Conservation (phyloP, 257 asterid species). For the Ilex aquifolium region DNA sequence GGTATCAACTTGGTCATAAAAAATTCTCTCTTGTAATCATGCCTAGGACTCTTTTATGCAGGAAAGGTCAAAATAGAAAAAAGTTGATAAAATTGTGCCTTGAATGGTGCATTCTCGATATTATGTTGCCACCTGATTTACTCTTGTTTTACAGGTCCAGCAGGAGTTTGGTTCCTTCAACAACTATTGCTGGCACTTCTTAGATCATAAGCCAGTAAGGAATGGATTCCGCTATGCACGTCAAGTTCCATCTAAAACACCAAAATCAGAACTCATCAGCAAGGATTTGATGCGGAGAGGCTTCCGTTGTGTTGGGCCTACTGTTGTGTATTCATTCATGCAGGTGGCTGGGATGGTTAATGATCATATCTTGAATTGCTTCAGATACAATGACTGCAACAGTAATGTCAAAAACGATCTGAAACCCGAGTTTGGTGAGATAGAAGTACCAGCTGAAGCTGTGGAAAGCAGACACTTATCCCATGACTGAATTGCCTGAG, state of each 20-base stretch:
- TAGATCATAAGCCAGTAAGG: slow-evolving; percentile 44
- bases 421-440: slow-evolving; percentile 12
- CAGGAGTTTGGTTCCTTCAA: slow-evolving; percentile 72
- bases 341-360: slow-evolving; percentile 70
- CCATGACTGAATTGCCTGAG: slow-evolving; percentile 8
- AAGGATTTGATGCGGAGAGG: slow-evolving; percentile 73
- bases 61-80: no score
- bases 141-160: slow-evolving; percentile 39
- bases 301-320: slow-evolving; percentile 70
- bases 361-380: slow-evolving; percentile 64
- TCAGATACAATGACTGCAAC: slow-evolving; percentile 50
- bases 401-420: slow-evolving; percentile 13
- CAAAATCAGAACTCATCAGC: slow-evolving; percentile 75
- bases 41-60: no score
- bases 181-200: slow-evolving; percentile 68
- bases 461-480: slow-evolving; percentile 13
- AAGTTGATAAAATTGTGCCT: no score
- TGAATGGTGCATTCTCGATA: no score
- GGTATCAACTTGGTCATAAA: no score
- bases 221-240: slow-evolving; percentile 49
- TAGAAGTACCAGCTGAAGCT: slow-evolving; percentile 13
- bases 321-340: slow-evolving; percentile 72
- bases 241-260: slow-evolving; percentile 68
- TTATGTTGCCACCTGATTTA: background rate
- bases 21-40: no score